Percentiles rank a stretch among this genome's conserved stretches.
These are phyloP conservation scores for Parasarocladium wereldwijsianum DNA, from an alignment of 2,329 filamentous ascomycete genomes.

Conservation along the genomic window DNA sequence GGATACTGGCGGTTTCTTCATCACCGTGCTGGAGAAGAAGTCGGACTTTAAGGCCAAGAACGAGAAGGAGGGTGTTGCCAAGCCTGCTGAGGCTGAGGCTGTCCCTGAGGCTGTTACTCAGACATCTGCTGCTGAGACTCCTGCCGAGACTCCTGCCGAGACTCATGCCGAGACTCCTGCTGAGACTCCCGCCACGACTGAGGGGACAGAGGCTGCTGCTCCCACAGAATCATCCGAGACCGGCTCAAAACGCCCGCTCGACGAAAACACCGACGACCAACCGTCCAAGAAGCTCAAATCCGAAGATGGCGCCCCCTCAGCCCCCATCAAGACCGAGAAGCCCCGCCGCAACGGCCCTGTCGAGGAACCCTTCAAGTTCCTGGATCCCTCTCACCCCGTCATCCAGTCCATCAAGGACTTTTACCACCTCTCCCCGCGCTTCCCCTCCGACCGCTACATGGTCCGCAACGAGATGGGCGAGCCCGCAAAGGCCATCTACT, in stretches of 20 bases:
- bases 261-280: slow-evolving; percentile 20
- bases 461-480: slow-evolving; percentile 84
- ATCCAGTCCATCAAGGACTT: slow-evolving; percentile 67
- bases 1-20: slow-evolving; percentile 96
- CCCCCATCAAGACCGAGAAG: slow-evolving; percentile 13
- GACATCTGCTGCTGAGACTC: neutral
- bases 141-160: slow-evolving; percentile 14
- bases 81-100: slow-evolving; percentile 15
- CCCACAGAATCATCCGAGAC: slow-evolving; percentile 12
- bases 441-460: slow-evolving; percentile 86
- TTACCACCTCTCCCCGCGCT: slow-evolving; percentile 70
- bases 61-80: slow-evolving; percentile 35
- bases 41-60: slow-evolving; percentile 68
- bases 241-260: slow-evolving; percentile 20
- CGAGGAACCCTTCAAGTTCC: slow-evolving; percentile 92
- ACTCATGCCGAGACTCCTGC: slow-evolving; percentile 12
- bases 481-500: slow-evolving; percentile 91
- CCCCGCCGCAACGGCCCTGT: slow-evolving; percentile 36
- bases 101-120: neutral
- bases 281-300: slow-evolving; percentile 35
- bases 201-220: slow-evolving; percentile 15
- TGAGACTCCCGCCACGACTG: no score
- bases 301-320: slow-evolving; percentile 10
- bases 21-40: slow-evolving; percentile 85
- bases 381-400: slow-evolving; percentile 58